Base-by-base conservation (phyloP, 768 basidiomycete species). In the Auriculariales sp. region DNA sequence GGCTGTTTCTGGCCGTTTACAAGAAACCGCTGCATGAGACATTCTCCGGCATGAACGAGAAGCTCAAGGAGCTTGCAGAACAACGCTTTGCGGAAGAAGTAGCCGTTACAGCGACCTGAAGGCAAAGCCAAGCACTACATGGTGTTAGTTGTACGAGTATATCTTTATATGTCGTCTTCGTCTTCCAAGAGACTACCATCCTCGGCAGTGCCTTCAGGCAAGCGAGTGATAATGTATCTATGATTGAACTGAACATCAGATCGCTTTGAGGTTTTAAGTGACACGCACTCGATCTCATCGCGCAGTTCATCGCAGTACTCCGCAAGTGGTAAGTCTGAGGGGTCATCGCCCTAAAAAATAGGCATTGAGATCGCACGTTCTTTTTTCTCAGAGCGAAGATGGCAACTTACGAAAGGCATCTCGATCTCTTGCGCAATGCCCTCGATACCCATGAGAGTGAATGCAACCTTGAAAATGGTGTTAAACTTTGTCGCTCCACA, bases 391-490 rank as follows among this genome's bases (percentile, higher is more conserved):
- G 47, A 28, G 34, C 1, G 15, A 22, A 30, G 17, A 34, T 15
- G 22, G 28, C 91, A 63, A 71, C 44, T 53, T 82, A 90, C 92
- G 56, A 95, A 95, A 0, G 93, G 93, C 81, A 86, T 85, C 63
- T 95, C 92, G 56, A 94, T 90, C 64, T 90, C 81, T 53, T 93
- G 83, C 0, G 93, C 92, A 55, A 95, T 97, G 3, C 90, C 91
- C 69, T 95, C 92, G 47, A 97, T 87, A 15, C 91, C 90, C 77
- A 92, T 91, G 48, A 95, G 75, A 0, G 86, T 92, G 68, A 93
- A 91, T 6, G 88, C 80, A 27, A 92, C 82, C 28, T 59, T 35
- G 3, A 57, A 59, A 19, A 17, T 1, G 2, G 12, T n/a, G n/a
- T n/a, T n/a, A n/a, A n/a, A n/a, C n/a, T n/a, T 52, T 39, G 17